Percentiles rank a stretch among this genome's conserved stretches.
Conservation (phyloP, 177 flowering plant species). For the Vitis hybrid region DNA sequence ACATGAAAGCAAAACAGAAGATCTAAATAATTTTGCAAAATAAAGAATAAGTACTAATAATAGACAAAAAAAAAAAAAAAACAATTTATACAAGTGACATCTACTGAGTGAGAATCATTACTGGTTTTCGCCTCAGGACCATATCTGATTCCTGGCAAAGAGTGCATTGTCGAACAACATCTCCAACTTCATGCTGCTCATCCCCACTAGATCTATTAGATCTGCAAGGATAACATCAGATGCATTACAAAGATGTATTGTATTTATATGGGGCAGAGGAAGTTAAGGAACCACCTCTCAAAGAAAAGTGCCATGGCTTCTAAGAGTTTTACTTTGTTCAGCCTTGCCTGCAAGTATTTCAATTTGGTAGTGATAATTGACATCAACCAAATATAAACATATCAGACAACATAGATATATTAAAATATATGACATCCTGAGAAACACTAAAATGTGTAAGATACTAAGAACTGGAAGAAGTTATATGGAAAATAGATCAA, state of each 20-base stretch:
- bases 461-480: too few species aligned
- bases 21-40: too few species aligned
- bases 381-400: too few species aligned
- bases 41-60: neutral
- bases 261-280: neutral
- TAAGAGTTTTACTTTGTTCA: slow-evolving; percentile 75
- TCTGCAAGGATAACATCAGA: slow-evolving; percentile 31
- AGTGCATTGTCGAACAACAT: slow-evolving; percentile 64
- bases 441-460: too few species aligned
- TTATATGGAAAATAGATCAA: too few species aligned
- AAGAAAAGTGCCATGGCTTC: slow-evolving; percentile 92
- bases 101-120: slow-evolving; percentile 21
- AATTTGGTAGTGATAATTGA: neutral
- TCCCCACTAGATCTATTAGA: slow-evolving; percentile 55
- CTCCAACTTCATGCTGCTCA: slow-evolving; percentile 54
- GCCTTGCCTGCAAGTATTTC: slow-evolving; percentile 62
- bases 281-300: slow-evolving; percentile 54
- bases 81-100: neutral
- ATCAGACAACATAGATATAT: neutral
- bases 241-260: slow-evolving; percentile 5
- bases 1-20: too few species aligned
- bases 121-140: slow-evolving; percentile 78
- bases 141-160: slow-evolving; percentile 74
- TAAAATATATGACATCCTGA: too few species aligned
- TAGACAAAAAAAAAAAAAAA: neutral